Evolutionary conservation across 306 rosid genomes (phyloP).

Genomic region (Crataegus laevigata): DNA sequence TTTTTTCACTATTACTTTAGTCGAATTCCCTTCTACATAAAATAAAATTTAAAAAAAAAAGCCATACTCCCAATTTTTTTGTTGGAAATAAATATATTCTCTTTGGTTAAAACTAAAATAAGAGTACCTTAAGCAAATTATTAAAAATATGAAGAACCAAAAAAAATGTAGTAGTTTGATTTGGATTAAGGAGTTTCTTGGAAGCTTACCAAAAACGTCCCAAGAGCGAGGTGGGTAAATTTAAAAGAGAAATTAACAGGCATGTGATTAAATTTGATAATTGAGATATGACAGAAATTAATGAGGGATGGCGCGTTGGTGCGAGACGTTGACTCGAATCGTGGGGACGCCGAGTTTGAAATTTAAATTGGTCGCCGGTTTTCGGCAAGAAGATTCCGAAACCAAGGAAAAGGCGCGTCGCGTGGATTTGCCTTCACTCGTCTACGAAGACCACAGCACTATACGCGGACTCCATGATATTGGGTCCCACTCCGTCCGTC

Average conservation of each 20-base stretch:
- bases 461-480: not conserved
- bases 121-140: not conserved
- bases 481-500: not conserved
- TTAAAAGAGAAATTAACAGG: not conserved
- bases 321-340: not conserved
- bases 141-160: too few relatives aligned
- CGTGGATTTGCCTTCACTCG: not conserved
- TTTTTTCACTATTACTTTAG: too few relatives aligned
- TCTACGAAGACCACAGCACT: not conserved
- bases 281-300: not conserved
- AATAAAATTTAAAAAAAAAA: too few relatives aligned
- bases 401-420: constrained; percentile 19
- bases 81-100: not conserved
- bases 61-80: too few relatives aligned
- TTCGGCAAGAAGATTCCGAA: constrained; percentile 30
- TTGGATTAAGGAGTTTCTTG: not conserved
- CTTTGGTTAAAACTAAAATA: not conserved
- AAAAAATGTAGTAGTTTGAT: not conserved
- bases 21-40: too few relatives aligned
- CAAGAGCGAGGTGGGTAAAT: not conserved
- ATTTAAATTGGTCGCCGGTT: constrained; percentile 7
- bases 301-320: not conserved
- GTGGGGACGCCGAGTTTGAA: constrained; percentile 54
- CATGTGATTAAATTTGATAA: not conserved
- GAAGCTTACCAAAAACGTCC: not conserved